Base-by-base conservation (phyloP, 1,284 basidiomycete species). In the Boletus subluridellus region DNA sequence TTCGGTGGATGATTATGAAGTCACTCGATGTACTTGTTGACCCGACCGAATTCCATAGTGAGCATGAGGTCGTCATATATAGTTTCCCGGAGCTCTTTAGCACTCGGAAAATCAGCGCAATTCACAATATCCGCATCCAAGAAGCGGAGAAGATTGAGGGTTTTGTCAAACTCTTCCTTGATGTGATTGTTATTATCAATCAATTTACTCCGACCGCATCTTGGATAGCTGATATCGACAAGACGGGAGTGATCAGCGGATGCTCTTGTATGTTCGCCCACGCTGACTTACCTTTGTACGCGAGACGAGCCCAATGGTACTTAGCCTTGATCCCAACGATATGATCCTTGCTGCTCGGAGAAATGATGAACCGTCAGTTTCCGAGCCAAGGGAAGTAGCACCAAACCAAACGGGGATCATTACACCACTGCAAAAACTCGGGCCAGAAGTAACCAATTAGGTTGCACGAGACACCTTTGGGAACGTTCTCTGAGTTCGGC, bases 341-440 rank as follows among this genome's bases (percentile, higher is more conserved):
- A 46, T 80, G 82, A 54, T 78, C 77, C 30, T 65, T 64, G 52
- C 74, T 75, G 57, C 77, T 71, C 1, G 76, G 76, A 5, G 70
- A 76, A 28, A 79, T 66, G 59, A 82, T 79, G n/a, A 80, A 12
- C 81, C 79, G 55, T 80, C 74, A 11, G 81, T 83, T 65, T 84
- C 82, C 0, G 78, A 75, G 0, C 83, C 82, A 3, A 83, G 74
- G 9, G 81, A 73, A 11, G 73, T 80, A 0, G 82, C 73, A 8
- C 77, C 75, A 34, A 85, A 30, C 30, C 30, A 30, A 30, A 30
- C 6, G 30, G 30, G 7, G 30, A 8, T 30, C 30, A 9, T 30
- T 30, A 30, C 30, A 30, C 6, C 30, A 30, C 30, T 30, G 5
- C 10, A 34, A 11, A 34, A 7, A 11, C 10, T 34, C 14, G 35